Conservation (phyloP, 2,329 filamentous ascomycete species). For the Amauroascus verrucosus region DNA sequence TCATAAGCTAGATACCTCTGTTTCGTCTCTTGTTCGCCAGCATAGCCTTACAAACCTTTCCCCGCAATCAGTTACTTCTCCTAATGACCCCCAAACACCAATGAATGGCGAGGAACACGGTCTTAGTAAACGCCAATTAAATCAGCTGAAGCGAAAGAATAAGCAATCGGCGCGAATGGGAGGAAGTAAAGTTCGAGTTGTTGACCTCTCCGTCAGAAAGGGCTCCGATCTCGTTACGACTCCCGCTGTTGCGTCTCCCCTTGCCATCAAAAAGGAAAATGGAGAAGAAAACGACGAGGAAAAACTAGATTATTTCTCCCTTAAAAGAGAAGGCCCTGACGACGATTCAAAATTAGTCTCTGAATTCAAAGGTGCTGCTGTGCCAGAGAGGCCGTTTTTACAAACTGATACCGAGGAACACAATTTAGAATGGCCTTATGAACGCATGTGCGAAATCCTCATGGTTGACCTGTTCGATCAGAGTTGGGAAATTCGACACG, state of each 20-base stretch:
- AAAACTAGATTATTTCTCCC: slow-evolving; percentile 76
- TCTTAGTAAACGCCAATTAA: slow-evolving; percentile 85
- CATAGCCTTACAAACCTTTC: slow-evolving; percentile 38
- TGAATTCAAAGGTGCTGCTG: slow-evolving; percentile 79
- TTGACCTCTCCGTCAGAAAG: slow-evolving; percentile 66
- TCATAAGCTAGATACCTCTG: slow-evolving; percentile 44
- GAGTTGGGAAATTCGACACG: slow-evolving; percentile 91
- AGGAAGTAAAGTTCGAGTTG: slow-evolving; percentile 78
- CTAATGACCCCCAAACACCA: slow-evolving; percentile 33
- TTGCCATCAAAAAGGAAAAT: slow-evolving; percentile 51
- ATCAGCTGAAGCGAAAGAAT: slow-evolving; percentile 85
- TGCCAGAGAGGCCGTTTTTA: slow-evolving; percentile 76
- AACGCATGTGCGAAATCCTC: slow-evolving; percentile 85
- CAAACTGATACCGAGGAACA: slow-evolving; percentile 66
- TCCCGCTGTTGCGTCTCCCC: slow-evolving; percentile 40
- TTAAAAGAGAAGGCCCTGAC: slow-evolving; percentile 70
- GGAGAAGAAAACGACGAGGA: slow-evolving; percentile 50
- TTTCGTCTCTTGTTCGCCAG: slow-evolving; percentile 32
- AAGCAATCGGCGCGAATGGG: slow-evolving; percentile 84
- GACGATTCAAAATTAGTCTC: slow-evolving; percentile 88
- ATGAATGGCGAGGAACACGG: slow-evolving; percentile 54
- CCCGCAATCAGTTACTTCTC: slow-evolving; percentile 37
- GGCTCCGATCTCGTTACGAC: slow-evolving; percentile 55
- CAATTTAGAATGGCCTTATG: slow-evolving; percentile 84
- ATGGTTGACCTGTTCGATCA: slow-evolving; percentile 88